Evolutionary conservation across 768 basidiomycete genomes (phyloP).

Genomic region (Amanita rubescens): DNA sequence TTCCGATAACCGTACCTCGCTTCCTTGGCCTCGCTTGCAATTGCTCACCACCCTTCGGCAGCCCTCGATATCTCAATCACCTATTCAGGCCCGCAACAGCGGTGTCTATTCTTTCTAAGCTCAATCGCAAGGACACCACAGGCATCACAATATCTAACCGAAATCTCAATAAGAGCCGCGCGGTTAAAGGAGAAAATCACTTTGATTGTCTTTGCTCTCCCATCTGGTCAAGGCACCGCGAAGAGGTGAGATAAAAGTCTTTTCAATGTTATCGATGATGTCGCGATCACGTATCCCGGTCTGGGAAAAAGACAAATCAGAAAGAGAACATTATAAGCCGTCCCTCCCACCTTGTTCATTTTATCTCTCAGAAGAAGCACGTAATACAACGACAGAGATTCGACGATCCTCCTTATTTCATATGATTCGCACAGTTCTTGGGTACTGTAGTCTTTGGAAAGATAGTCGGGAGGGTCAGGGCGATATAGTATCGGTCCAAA

Average conservation of each 20-base stretch:
- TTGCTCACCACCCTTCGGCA: too few relatives aligned
- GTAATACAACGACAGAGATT: conserved; percentile 64
- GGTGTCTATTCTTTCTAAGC: conserved; percentile 41
- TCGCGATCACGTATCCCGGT: conserved; percentile 44
- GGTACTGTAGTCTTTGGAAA: conserved; percentile 27
- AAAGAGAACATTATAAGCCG: not conserved
- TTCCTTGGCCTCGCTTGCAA: too few relatives aligned
- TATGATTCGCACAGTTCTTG: conserved; percentile 44
- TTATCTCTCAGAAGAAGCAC: conserved; percentile 52
- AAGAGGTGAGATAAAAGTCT: conserved; percentile 38
- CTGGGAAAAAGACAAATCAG: conserved; percentile 21
- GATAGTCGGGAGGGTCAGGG: conserved; percentile 47
- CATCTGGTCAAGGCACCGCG: conserved; percentile 29
- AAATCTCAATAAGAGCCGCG: not conserved
- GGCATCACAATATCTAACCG: conserved; percentile 23
- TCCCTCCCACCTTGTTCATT: conserved; percentile 39
- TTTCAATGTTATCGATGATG: conserved; percentile 36
- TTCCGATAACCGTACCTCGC: too few relatives aligned
- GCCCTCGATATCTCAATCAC: too few relatives aligned
- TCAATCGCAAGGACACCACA: conserved; percentile 39
- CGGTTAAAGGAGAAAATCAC: conserved; percentile 18
- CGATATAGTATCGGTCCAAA: conserved; percentile 57
- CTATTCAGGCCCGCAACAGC: conserved; percentile 18
- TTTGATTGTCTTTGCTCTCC: conserved; percentile 14
- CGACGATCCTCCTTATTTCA: conserved; percentile 56